Evolutionary conservation across 768 basidiomycete species (phyloP).

Genomic region (Phlebiopsis gigantea): DNA sequence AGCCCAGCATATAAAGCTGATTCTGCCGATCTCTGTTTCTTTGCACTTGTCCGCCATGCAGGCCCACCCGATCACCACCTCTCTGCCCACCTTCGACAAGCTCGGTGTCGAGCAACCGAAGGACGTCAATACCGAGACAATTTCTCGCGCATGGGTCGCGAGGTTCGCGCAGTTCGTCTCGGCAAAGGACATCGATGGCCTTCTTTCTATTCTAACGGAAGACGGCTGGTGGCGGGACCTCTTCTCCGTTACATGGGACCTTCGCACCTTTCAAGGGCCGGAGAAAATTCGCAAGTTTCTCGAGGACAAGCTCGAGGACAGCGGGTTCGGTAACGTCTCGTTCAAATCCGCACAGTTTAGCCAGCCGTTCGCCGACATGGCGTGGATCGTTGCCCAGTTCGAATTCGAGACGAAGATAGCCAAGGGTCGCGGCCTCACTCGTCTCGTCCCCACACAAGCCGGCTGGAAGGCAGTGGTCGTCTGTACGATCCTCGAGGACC

Average conservation of each 20-base stretch:
- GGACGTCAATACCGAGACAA: constrained; percentile 29
- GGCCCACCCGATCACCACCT: constrained; percentile 3
- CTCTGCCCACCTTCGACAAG: constrained; percentile 25
- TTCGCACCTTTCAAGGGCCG: constrained; percentile 40
- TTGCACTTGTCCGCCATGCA: not conserved
- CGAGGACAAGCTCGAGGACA: constrained; percentile 16
- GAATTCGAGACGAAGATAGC: constrained; percentile 38
- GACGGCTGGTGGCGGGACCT: constrained; percentile 30
- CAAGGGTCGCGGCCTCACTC: constrained; percentile 36
- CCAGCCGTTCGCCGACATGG: constrained; percentile 22
- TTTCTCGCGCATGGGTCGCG: constrained; percentile 38
- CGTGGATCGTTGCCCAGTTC: constrained; percentile 27
- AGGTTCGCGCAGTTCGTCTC: constrained; percentile 31
- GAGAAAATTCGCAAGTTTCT: constrained; percentile 32
- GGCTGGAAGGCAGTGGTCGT: constrained; percentile 43
- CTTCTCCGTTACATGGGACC: constrained; percentile 40
- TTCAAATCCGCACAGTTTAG: constrained; percentile 14
- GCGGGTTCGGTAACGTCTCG: constrained; percentile 13
- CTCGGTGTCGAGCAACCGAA: constrained; percentile 17
- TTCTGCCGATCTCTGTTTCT: no score
- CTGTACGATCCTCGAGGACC: constrained; percentile 46
- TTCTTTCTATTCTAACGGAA: constrained; percentile 29
- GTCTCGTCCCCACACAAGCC: constrained; percentile 37
- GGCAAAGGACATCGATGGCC: constrained; percentile 28
- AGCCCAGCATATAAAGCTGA: no score